Base-by-base conservation (phyloP, 129 eudicot genomes). In the Scalesia atractyloides region DNA sequence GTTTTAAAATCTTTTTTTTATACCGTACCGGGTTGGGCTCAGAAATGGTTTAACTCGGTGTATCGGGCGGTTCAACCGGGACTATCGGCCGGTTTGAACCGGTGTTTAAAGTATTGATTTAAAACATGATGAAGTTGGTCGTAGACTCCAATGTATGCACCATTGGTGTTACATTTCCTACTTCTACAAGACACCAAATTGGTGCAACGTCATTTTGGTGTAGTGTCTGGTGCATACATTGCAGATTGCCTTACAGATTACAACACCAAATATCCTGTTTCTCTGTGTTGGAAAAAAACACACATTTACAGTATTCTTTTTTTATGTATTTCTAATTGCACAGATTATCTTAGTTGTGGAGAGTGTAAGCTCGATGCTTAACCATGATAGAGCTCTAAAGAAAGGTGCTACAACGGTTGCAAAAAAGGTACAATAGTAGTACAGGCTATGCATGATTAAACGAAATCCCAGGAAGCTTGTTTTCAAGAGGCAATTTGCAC, bases 311-410 rank as follows among this genome's bases (percentile, higher is more conserved):
- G 26, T 17, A 10, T 30, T 60, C 60, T 0, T 24, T 6, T 72
- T 59, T 22, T 73, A 49, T 24, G 7, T 10, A 24, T 22, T 36
- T 70, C 33, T 4, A 49, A 69, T 69, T 16, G 15, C 37, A 30
- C 86, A 92, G 98, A 89, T 87, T 73, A 71, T 89, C 62, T 81
- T 87, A 90, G 95, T 89, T 74, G 95, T 93, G 7, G 95, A 89
- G 83, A 89, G 96, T 80, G 92, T 89, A 15, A 80, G 83, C 63
- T 81, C 98, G 13, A 84, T 89, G 91, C 90, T 89, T 34, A 89
- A 87, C 82, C 89, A 93, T 73, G 98, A 93, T 66, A 87, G 98
- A 81, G 84, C 86, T 72, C 70, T 82, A 72, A 93, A 85, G 74
- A 81, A 77, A 24, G 67, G 73, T 20, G 70, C 77, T 3, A 62